Base-by-base conservation (phyloP, 2,329 filamentous ascomycete genomes). In the Aspergillus hiratsukae region DNA sequence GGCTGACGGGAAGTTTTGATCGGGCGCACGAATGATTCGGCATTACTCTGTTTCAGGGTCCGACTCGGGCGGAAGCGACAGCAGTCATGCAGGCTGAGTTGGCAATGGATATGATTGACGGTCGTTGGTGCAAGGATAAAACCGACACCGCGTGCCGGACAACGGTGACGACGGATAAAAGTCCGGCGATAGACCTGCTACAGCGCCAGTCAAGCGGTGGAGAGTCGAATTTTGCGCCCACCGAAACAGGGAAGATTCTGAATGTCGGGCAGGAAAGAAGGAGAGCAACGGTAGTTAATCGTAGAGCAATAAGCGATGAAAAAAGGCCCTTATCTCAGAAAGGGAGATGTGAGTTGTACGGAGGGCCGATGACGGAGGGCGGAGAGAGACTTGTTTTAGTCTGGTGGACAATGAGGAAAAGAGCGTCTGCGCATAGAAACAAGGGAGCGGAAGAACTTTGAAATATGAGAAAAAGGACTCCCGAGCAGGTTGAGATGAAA, bases 111-210 rank as follows among this genome's bases (percentile, higher is more conserved):
- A 37, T 49, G 53, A 58, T 23, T 37, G 31, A 37, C 31, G 31
- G 14, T 37, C 17, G 31, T 14, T 17, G 31, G 14, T 17, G 31
- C 31, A 17, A 37, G 31, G 14, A 6, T 11, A 7, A n/a, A 37
- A 37, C 31, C 31, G 31, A 37, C 14, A 59, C 62, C 61, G 64
- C 66, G 68, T 71, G 59, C 64, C 65, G 60, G 67, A 67, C 65
- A 67, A 59, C 65, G 66, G 65, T 53, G 55, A 56, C 41, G 58
- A 49, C 45, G 37, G 50, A 56, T 23, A 52, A 46, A 52, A 37
- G 53, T 51, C 58, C 55, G 58, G 58, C 46, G 61, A 66, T 65
- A 69, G 65, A 66, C 66, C 64, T 64, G 68, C 67, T 71, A 70
- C 64, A 64, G 67, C 67, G 66, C 69, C 66, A 67, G 66, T 35